phyloP scores from a whole-genome alignment of 495 filamentous ascomycete species.

The Jackrogersella minutella region DNA sequence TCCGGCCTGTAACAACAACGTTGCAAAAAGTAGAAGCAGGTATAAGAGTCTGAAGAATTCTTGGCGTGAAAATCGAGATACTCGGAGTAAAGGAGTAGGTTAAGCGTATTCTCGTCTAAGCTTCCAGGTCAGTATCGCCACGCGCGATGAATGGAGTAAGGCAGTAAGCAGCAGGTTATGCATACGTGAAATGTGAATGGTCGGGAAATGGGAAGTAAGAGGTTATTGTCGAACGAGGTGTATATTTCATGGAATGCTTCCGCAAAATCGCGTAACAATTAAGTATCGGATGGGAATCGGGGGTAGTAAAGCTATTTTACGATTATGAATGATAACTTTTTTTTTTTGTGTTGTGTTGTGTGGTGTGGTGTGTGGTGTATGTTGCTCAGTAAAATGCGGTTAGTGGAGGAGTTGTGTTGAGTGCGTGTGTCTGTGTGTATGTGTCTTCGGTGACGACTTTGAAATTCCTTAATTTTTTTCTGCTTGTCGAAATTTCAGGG shows the following conservation, averaged over 20 bases:
- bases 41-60: neutral
- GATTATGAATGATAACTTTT: neutral
- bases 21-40: neutral
- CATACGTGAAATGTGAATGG: conserved; percentile 20
- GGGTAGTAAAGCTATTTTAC: conserved; percentile 19
- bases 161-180: neutral
- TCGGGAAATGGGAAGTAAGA: conserved; percentile 12
- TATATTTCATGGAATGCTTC: conserved; percentile 25
- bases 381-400: conserved; percentile 23
- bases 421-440: neutral
- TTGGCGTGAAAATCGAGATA: conserved; percentile 11
- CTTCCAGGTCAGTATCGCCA: conserved; percentile 4
- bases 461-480: conserved; percentile 32
- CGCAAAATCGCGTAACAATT: conserved; percentile 13
- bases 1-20: conserved; percentile 12
- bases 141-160: neutral
- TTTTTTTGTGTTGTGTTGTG: conserved; percentile 13
- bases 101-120: conserved; percentile 2
- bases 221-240: conserved; percentile 7
- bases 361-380: conserved; percentile 11
- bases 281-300: neutral
- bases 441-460: conserved; percentile 34
- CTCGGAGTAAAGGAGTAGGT: neutral
- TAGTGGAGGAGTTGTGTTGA: conserved; percentile 13
- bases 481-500: conserved; percentile 34